Base-by-base conservation (phyloP, 495 filamentous ascomycete genomes). In the Penicillium pancosmium region DNA sequence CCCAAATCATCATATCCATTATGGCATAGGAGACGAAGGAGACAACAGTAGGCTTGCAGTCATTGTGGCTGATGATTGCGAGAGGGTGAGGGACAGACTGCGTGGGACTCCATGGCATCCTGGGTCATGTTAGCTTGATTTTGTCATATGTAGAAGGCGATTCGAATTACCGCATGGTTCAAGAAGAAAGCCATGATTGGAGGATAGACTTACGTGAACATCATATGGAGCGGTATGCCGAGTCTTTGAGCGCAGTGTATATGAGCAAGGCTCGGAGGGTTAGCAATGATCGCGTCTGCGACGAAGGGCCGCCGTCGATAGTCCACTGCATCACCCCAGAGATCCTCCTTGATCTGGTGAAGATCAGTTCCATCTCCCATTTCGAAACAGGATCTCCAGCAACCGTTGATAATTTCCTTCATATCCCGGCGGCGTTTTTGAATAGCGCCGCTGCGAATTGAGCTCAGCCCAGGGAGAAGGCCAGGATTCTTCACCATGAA, bases 401-500 rank as follows among this genome's bases (percentile, higher is more conserved):
- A 93, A 1, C 91, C 89, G 23, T 85, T 69, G 31, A 93, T 77
- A 48, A 91, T 90, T 47, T 86, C 76, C 43, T 81, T 84, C 78
- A 93, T 90, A 13, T 83, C 84, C 27, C 80, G 80, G 23, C 89
- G 78, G 16, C 87, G 78, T 56, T 84, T 81, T 2, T 82, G 78
- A 35, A 93, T 84, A 52, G 91, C 91, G 5, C 90, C 90, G 16
- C 77, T 84, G 33, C 82, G 80, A 34, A 93, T 70, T 3, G 86
- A 81, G 41, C 85, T 79, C 25, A 92, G 73, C 5, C 83, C 84
- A 0, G 90, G 91, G 67, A 93, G 88, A 49, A 94, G 78, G 2
- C 90, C 88, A 6, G 90, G 88, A 68, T 94, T 91, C 66, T 92
- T 91, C 16, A 93, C 90, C 91, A 93, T 92, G 62, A 91, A 93